Percentiles rank a stretch among this genome's conserved stretches.
Conservation (phyloP, 148 eudicot genomes). For the Rhododendron simsii region DNA sequence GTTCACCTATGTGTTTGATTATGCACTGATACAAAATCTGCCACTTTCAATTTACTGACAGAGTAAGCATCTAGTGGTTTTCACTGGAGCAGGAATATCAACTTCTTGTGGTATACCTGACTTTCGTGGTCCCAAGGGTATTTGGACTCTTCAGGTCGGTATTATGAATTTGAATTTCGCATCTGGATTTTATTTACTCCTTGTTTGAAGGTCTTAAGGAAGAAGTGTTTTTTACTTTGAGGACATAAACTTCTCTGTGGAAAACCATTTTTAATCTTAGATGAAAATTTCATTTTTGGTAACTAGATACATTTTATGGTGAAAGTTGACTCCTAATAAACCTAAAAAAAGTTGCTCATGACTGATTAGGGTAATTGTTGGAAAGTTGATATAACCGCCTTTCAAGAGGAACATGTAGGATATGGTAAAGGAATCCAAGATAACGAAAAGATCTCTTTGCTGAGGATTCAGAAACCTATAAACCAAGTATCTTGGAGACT, state of each 20-base stretch:
- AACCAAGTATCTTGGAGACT: neutral
- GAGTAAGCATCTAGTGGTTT: slow-evolving; percentile 96
- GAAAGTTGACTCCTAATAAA: neutral
- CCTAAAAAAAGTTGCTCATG: neutral
- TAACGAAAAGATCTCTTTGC: neutral
- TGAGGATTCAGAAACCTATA: neutral
- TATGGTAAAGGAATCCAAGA: neutral
- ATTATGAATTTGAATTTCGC: neutral
- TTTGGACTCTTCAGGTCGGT: slow-evolving; percentile 97
- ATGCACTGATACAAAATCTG: neutral
- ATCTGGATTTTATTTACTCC: neutral
- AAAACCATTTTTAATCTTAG: neutral
- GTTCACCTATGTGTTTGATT: neutral
- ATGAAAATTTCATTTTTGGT: neutral
- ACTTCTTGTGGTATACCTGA: slow-evolving; percentile 98
- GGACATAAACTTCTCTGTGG: neutral
- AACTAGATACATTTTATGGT: neutral
- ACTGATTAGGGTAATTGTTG: neutral
- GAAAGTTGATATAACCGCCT: neutral
- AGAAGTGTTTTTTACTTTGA: neutral
- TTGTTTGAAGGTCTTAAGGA: neutral
- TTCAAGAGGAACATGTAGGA: neutral
- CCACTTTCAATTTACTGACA: slow-evolving; percentile 30
- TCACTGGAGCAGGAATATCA: slow-evolving; percentile 98
- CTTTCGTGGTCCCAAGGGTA: slow-evolving; percentile 96